Base-by-base conservation (phyloP, 2,329 filamentous ascomycete species). In the Fragosphaeria purpurea region DNA sequence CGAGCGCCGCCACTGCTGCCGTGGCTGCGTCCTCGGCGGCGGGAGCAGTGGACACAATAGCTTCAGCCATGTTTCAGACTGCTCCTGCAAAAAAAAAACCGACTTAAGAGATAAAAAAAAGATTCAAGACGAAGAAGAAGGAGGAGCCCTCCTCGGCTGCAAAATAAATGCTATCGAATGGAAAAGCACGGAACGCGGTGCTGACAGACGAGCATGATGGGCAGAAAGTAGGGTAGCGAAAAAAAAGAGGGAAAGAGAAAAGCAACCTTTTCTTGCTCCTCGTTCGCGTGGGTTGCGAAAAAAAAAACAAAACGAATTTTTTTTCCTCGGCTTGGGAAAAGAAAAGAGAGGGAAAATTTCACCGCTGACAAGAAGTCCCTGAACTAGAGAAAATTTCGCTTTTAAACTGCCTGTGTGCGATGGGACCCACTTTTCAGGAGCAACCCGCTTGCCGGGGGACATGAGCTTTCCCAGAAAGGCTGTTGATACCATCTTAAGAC, bases 131-230 rank as follows among this genome's bases (percentile, higher is more conserved):
- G 39, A 5, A 30, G 9, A 41, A 12, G 31, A 6, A 41, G 41
- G 11, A 30, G 37, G 30, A 40, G 10, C 32, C n/a, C 22, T 39
- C 32, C 32, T 33, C 42, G 38, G 38, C 1, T 6, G 7, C 4
- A 31, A 12, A 32, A 10, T 43, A 30, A 13, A 37, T 45, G 46
- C 51, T 54, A 58, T 56, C 52, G 46, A 45, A 56, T 55, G 22
- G 52, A 49, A 48, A 45, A 44, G 50, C 49, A 55, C 13, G 39
- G 34, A 46, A 53, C 44, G 30, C 40, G 32, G 22, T 47, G 39
- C 47, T 53, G 51, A 13, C 53, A 53, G 30, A 44, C 38, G 32
- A 48, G 46, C 54, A 56, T 57, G 51, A 31, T 52, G 56, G 53
- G 52, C 55, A 22, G 41, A 34, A 31, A 30, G 44, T 22, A 22